phyloP scores from a whole-genome alignment of 2,329 filamentous ascomycete genomes.

The Byssoonygena ceratinophila region DNA sequence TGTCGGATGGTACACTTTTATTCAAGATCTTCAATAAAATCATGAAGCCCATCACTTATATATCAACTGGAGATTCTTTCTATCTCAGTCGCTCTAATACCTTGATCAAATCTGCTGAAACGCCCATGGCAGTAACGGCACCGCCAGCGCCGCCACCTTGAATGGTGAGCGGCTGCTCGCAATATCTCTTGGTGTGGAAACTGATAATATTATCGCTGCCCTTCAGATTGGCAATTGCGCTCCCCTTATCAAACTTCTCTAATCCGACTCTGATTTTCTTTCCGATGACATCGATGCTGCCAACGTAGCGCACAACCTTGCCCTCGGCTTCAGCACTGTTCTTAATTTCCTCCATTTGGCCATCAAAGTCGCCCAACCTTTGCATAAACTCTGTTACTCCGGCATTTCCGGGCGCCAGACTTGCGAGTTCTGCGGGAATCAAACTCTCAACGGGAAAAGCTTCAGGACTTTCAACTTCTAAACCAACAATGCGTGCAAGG shows the following conservation, averaged over 20 bases:
- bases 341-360: constrained; percentile 82
- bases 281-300: constrained; percentile 74
- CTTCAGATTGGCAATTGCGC: constrained; percentile 87
- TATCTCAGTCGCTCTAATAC: constrained; percentile 61
- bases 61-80: not conserved
- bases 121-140: constrained; percentile 95
- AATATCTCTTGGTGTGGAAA: constrained; percentile 95
- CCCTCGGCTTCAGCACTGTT: constrained; percentile 71
- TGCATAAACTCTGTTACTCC: constrained; percentile 74
- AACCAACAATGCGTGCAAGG: constrained; percentile 70
- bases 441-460: constrained; percentile 89
- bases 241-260: constrained; percentile 75
- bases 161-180: constrained; percentile 79
- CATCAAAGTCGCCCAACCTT: constrained; percentile 69
- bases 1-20: not conserved
- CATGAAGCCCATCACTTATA: not conserved
- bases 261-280: constrained; percentile 83
- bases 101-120: constrained; percentile 87
- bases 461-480: constrained; percentile 71
- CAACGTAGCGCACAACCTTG: constrained; percentile 89
- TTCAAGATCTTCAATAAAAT: too few species aligned
- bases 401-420: constrained; percentile 46
- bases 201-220: constrained; percentile 98
- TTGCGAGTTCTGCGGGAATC: constrained; percentile 78
- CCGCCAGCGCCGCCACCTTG: constrained; percentile 90